These are phyloP conservation scores for Austroboletus festivus DNA, from an alignment of 768 basidiomycete genomes.

Conservation along the genomic window DNA sequence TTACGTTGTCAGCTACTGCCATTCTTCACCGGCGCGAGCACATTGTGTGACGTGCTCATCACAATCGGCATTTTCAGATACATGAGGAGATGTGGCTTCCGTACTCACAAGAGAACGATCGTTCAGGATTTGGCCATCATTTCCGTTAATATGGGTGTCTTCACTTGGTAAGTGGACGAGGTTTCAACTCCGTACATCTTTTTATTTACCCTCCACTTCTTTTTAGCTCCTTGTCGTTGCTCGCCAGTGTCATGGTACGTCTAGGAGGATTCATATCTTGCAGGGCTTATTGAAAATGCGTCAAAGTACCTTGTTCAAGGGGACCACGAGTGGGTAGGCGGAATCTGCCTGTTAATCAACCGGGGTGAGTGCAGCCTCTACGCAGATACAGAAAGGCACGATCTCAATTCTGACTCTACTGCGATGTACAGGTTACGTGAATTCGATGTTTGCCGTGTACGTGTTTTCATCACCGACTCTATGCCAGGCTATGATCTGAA, in stretches of 20 bases:
- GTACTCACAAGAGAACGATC: not conserved
- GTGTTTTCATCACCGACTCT: not conserved
- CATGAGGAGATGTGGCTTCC: slow-evolving; percentile 18
- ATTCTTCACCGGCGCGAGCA: not conserved
- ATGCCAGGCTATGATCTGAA: not conserved
- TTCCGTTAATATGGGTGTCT: slow-evolving; percentile 10
- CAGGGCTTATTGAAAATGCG: not conserved
- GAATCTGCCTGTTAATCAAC: not conserved
- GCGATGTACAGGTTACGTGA: slow-evolving; percentile 8
- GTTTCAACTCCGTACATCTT: no score
- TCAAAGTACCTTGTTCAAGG: slow-evolving; percentile 6
- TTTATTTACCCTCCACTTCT: not conserved
- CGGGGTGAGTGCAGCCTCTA: slow-evolving; percentile 2
- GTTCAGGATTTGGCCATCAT: slow-evolving; percentile 12
- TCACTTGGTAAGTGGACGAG: slow-evolving; percentile 10
- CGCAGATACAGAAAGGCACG: not conserved
- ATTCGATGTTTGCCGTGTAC: slow-evolving; percentile 15
- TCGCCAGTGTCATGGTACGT: slow-evolving; percentile 7
- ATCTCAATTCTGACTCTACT: not conserved
- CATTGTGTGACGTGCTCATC: slow-evolving; percentile 3
- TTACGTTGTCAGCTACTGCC: slow-evolving; percentile 2
- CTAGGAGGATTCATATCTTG: not conserved
- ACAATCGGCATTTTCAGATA: slow-evolving; percentile 9
- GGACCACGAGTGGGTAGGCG: not conserved
- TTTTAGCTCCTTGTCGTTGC: not conserved